Conservation (phyloP, 441 rosid genomes). For the Theobroma grandiflorum region DNA sequence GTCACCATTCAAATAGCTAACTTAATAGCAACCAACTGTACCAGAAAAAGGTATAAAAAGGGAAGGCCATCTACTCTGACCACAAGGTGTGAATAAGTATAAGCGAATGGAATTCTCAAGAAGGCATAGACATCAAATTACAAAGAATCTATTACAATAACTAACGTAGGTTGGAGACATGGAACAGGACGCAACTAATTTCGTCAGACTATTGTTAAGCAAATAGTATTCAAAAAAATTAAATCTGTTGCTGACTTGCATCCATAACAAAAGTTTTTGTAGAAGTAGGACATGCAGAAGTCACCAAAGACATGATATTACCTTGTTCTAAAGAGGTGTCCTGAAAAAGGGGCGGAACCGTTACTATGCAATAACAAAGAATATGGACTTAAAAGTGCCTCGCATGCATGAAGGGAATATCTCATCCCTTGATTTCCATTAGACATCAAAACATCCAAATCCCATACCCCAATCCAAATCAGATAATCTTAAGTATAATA, state of each 20-base stretch:
- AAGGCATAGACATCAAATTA: background rate
- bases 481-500: constrained; percentile 3
- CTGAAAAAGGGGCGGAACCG: background rate
- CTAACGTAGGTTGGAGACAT: background rate
- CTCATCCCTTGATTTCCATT: background rate
- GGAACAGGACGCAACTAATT: background rate
- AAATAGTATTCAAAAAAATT: background rate
- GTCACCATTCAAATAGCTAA: background rate
- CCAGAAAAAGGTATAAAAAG: background rate
- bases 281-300: background rate
- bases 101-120: background rate
- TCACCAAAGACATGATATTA: background rate
- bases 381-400: background rate
- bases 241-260: background rate
- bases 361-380: background rate
- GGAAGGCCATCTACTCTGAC: background rate
- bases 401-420: background rate
- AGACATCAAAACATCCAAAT: background rate
- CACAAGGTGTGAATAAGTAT: background rate
- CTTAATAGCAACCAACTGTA: background rate
- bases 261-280: background rate
- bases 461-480: background rate
- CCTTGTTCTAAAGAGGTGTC: background rate
- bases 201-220: background rate
- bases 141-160: background rate